A percentile compares a stretch with the other conserved stretches of the same genome.
phyloP scores from a whole-genome alignment of 164 flowering plant species.

The Berberis thunbergii region DNA sequence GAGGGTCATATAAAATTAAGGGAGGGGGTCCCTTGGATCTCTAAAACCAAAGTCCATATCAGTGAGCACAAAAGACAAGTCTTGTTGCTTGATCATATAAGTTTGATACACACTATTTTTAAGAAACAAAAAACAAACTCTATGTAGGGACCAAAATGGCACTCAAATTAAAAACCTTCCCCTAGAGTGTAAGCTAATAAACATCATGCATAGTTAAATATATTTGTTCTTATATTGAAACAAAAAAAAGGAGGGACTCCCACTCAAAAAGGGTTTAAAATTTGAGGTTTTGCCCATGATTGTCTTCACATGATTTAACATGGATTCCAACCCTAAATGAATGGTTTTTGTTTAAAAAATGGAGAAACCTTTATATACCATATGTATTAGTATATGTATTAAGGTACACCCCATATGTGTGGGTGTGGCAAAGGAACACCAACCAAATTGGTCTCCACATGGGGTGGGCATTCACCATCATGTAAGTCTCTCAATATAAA shows the following conservation, averaged over 20 bases:
- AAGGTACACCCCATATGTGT: too few species aligned
- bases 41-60: neutral
- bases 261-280: constrained; percentile 13
- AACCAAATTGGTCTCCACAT: too few species aligned
- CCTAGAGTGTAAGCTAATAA: neutral
- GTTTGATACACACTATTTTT: constrained; percentile 2
- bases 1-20: neutral
- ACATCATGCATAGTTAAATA: neutral
- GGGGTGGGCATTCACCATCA: too few species aligned
- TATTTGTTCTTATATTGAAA: constrained; percentile 12
- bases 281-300: neutral
- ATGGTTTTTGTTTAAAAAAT: constrained; percentile 1
- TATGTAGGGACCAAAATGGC: constrained; percentile 36
- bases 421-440: too few species aligned
- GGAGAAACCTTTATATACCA: too few species aligned
- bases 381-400: too few species aligned
- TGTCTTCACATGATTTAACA: constrained; percentile 31
- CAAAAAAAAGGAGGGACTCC: constrained; percentile 8
- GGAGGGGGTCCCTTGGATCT: neutral
- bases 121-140: constrained; percentile 11
- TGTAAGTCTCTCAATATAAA: too few species aligned
- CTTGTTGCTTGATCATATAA: constrained; percentile 5
- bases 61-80: neutral
- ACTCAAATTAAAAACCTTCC: constrained; percentile 10
- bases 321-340: constrained; percentile 39